A percentile compares a stretch with the other conserved stretches of the same genome.
phyloP scores from a whole-genome alignment of 2,329 filamentous ascomycete genomes.

The Claviceps sp. region DNA sequence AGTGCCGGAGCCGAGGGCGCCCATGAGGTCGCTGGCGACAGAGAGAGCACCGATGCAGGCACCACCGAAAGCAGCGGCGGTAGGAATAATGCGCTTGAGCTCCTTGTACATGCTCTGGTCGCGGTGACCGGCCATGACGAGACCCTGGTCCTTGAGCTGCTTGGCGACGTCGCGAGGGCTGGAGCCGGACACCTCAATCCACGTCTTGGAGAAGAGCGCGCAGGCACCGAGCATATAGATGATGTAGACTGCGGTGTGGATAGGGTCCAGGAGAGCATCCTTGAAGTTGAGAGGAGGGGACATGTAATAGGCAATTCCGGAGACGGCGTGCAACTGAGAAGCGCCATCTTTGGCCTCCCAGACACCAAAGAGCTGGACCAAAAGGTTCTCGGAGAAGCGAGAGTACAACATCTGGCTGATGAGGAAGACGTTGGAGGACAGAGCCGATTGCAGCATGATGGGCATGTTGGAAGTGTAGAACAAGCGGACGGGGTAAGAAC shows the following conservation, averaged over 20 bases:
- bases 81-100: slow-evolving; percentile 97
- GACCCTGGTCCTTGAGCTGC: slow-evolving; percentile 98
- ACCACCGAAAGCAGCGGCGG: slow-evolving; percentile 94
- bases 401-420: slow-evolving; percentile 99
- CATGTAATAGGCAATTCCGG: slow-evolving; percentile 99
- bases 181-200: slow-evolving; percentile 98
- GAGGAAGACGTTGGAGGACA: slow-evolving; percentile 98
- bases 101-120: slow-evolving; percentile 99
- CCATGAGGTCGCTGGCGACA: slow-evolving; percentile 87
- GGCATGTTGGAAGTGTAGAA: slow-evolving; percentile 99
- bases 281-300: slow-evolving; percentile 95
- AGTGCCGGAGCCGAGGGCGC: slow-evolving; percentile 89
- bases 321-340: slow-evolving; percentile 84
- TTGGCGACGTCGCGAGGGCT: slow-evolving; percentile 97
- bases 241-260: slow-evolving; percentile 92
- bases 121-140: slow-evolving; percentile 98
- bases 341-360: slow-evolving; percentile 97
- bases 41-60: slow-evolving; percentile 97
- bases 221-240: slow-evolving; percentile 96
- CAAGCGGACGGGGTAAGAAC: slow-evolving; percentile 93
- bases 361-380: slow-evolving; percentile 92
- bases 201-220: slow-evolving; percentile 98
- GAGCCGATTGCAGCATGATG: slow-evolving; percentile 98
- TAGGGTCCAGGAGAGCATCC: slow-evolving; percentile 89
- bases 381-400: slow-evolving; percentile 95